Base-by-base conservation (phyloP, 441 rosid species). In the Jatropha podagrica region DNA sequence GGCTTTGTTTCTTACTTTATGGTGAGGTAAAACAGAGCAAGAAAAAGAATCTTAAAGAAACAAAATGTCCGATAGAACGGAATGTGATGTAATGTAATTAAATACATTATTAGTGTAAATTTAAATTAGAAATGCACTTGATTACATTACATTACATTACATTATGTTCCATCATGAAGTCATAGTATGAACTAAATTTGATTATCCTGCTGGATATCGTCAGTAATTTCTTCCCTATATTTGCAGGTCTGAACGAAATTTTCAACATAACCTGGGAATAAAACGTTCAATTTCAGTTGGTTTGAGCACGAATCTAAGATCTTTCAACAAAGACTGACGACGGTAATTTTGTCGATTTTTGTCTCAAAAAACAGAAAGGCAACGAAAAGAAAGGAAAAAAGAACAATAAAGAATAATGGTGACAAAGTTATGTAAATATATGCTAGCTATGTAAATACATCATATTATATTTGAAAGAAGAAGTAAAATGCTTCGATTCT, bases 1-100 rank as follows among this genome's bases (percentile, higher is more conserved):
- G 89, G 91, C 4, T 90, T 91, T 23, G 68, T 74, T 76, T 91
- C 96, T 15, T 86, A 88, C 74, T 90, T 88, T 86, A 91, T 5
- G 88, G 92, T 7, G 91, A 88, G 80, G 26, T 79, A 0, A 78
- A 84, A 69, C 73, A 72, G 17, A 65, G 38, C 17, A 81, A 79
- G 52, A 76, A 81, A 54, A 56, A 61, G 17, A 73, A 65, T 13
- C 73, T 0, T n/a, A 23, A n/a, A 4, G 77, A 74, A 62, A 77
- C 74, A 0, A 74, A 80, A 52, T 23, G 23, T 23, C 23, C 23
- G 23, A 69, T 23, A 23, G 23, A 23, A 23, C 23, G 23, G 23
- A 23, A 23, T 23, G 23, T 23, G 23, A 23, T 23, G 23, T 23
- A 23, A 23, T 23, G 23, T 23, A 23, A 23, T 23, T 0, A 23